Base-by-base conservation (phyloP, 148 eudicot genomes). In the Talinum fruticosum region DNA sequence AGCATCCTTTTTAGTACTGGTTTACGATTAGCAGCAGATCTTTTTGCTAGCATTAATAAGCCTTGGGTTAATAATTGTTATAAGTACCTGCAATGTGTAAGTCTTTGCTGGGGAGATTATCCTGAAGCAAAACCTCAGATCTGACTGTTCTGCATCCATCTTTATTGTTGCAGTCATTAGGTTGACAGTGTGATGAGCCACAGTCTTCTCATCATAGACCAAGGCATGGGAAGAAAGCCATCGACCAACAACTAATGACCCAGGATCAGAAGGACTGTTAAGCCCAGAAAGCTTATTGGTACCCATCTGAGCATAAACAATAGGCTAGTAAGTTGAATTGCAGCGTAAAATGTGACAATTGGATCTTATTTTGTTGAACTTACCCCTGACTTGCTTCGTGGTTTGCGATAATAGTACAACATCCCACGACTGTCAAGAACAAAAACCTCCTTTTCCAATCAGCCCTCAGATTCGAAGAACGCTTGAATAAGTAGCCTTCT, bases 381-480 rank as follows among this genome's bases (percentile, higher is more conserved):
- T 88, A 90, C 94, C 64, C 89, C 84, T 83, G 90, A 66, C 82
- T 89, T 89, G 88, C 85, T 86, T 82, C 88, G 84, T 84, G 92
- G 97, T 80, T 96, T 96, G 82, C 97, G 97, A 80, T 93, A 96
- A 84, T 96, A 96, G 81, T 91, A 96, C 66, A 93, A 76, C 97
- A 93, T 91, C 75, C 99, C 99, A 59, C 97, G 90, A 76, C 90
- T 96, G 71, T 96, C 99, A 77, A 96, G 99, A 75, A 96, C 92
- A 86, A 96, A 96, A 88, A 96, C 74, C 99, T 89, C 85, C 94
- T 85, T 87, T 96, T 96, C 97, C 97, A 96, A 80, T 96, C 99
- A 72, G 82, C 99, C 83, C 99, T 89, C 88, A 96, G 82, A 82
- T 87, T 96, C 51, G 99, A 90, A 74, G 99, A 96, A 82, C 97